Percentiles rank a stretch among this genome's conserved stretches.
Evolutionary conservation across 495 filamentous ascomycete genomes (phyloP).

Genomic region (Trichoderma gamsii): DNA sequence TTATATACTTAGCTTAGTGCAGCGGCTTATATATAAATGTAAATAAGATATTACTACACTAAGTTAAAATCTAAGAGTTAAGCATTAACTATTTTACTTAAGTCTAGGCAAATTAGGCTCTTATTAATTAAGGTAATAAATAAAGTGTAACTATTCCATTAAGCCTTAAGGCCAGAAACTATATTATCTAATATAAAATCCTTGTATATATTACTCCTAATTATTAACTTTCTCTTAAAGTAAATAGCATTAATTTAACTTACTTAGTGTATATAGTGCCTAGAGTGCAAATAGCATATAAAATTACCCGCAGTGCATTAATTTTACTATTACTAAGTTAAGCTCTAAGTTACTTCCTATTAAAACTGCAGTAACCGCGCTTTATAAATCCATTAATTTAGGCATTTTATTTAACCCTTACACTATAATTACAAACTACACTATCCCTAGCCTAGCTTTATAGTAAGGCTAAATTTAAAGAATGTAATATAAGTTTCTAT

Average conservation of each 20-base stretch:
- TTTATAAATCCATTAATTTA: conserved; percentile 26
- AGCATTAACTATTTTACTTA: conserved; percentile 27
- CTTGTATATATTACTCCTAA: conserved; percentile 39
- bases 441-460: conserved; percentile 37
- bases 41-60: conserved; percentile 30
- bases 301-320: conserved; percentile 64
- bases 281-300: conserved; percentile 50
- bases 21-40: conserved; percentile 27
- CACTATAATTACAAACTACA: conserved; percentile 42
- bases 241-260: background rate
- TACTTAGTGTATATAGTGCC: conserved; percentile 43
- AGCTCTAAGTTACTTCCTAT: conserved; percentile 43
- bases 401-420: conserved; percentile 37
- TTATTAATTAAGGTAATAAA: conserved; percentile 50
- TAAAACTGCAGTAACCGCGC: conserved; percentile 16
- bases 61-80: conserved; percentile 35
- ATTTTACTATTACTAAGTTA: conserved; percentile 56
- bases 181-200: conserved; percentile 64
- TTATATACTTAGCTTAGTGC: conserved; percentile 32
- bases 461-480: background rate
- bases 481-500: background rate
- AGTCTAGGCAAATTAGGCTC: conserved; percentile 24
- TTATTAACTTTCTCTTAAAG: background rate
- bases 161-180: conserved; percentile 53
- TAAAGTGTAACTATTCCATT: conserved; percentile 55